These are phyloP conservation scores for Verticillium klebahnii DNA, from an alignment of 2,329 filamentous ascomycete genomes.

Conservation along the genomic window DNA sequence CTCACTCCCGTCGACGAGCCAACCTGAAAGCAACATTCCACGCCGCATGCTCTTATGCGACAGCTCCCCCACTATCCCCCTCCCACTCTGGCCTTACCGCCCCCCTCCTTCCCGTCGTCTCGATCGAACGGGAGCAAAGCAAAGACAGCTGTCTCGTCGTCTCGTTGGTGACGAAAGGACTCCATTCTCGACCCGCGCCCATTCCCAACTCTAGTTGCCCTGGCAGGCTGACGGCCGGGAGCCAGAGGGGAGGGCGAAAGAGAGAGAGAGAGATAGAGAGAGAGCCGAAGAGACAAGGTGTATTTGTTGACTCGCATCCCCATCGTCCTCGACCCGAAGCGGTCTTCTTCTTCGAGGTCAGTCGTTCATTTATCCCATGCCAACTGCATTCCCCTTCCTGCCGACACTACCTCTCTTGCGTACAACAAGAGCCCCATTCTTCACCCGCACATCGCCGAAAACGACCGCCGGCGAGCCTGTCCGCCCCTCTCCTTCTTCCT, in stretches of 20 bases:
- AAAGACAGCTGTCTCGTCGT: neutral
- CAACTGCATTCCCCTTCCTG: neutral
- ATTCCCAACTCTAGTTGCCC: neutral
- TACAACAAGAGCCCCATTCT: constrained; percentile 13
- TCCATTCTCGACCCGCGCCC: neutral
- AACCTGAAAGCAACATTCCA: constrained; percentile 11
- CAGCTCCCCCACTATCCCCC: constrained; percentile 1
- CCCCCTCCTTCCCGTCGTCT: neutral
- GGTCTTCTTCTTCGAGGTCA: neutral
- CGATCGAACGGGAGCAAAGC: neutral
- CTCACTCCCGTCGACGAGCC: constrained; percentile 9
- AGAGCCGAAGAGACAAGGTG: constrained; percentile 6
- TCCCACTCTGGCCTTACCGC: neutral
- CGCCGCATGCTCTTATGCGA: neutral
- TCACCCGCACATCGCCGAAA: constrained; percentile 4
- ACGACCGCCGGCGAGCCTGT: constrained; percentile 2
- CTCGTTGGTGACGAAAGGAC: neutral
- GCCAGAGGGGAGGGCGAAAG: neutral
- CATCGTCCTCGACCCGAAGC: constrained; percentile 3
- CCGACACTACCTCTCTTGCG: constrained; percentile 4
- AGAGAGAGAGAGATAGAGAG: constrained; percentile 4
- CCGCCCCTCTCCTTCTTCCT: neutral
- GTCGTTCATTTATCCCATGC: neutral
- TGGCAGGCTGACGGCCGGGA: neutral
- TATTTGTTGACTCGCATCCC: constrained; percentile 13